Evolutionary conservation across 768 basidiomycete species (phyloP), one percentile per base, ranked within the genome.

Genomic region (Suillus subaureus): DNA sequence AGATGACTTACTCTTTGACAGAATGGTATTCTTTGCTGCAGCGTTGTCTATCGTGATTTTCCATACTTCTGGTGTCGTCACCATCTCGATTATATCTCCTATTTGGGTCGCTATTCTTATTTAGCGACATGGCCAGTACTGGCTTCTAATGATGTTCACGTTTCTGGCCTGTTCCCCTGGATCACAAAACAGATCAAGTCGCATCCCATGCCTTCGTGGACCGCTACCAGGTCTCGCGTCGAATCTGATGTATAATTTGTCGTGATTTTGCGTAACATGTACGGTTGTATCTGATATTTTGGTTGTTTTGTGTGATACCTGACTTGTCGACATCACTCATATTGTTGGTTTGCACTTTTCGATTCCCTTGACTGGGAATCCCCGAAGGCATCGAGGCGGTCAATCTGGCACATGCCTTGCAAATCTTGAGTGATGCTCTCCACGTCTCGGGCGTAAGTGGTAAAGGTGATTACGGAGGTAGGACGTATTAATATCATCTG

Each of bases 101-200:
- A 40, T 45, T 40, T 64, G 64, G 64, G 37, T n/a, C 64, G 12
- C 33, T 13, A 51, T 64, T 13, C 15, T 61, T 16, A 28, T 40
- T 12, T 64, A 7, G 47, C 45, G 5, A 47, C 26, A 33, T 64
- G 64, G 64, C 64, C 64, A 68, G 92, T 82, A 13, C 40, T 61
- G 35, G 28, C 51, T 56, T 45, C 28, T 15, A 39, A n/a, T 28
- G 31, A 35, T 37, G 31, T 31, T 26, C 54, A 55, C 21, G 35
- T 55, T 15, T 55, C 54, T n/a, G 3, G n/a, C 33, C 33, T 55
- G 35, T 12, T 21, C 33, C 12, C 21, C 21, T 55, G 54, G 54
- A 35, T 55, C 21, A n/a, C 12, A n/a, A 12, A 55, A n/a, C 31
- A 55, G 21, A 35, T 55, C 52, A 18, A 11, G 6, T 55, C 54